Conservation (phyloP, 2,329 filamentous ascomycete genomes). For the Hirsutella thompsonii region DNA sequence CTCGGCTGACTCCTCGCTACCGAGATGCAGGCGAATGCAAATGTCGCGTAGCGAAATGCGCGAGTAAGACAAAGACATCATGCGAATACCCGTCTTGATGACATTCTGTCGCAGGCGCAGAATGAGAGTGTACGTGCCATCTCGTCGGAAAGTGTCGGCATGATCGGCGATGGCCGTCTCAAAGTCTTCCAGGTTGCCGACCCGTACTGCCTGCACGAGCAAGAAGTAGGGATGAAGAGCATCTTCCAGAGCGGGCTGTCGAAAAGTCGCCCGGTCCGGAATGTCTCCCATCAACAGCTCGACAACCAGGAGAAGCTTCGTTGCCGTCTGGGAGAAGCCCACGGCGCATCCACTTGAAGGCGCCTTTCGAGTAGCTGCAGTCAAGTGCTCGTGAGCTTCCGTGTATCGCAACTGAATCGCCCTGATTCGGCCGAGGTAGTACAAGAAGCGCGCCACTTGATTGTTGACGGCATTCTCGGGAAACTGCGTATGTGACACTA, state of each 20-base stretch:
- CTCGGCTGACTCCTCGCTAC: constrained; percentile 93
- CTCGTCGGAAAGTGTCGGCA: constrained; percentile 74
- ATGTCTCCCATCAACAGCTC: constrained; percentile 98
- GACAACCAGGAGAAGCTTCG: constrained; percentile 91
- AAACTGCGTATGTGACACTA: constrained; percentile 93
- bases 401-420: constrained; percentile 96
- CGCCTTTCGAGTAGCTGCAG: constrained; percentile 87
- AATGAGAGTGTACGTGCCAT: constrained; percentile 91
- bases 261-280: constrained; percentile 87
- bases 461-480: constrained; percentile 92
- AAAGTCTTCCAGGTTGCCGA: constrained; percentile 93
- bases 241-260: constrained; percentile 74
- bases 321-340: constrained; percentile 91
- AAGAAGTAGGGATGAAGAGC: constrained; percentile 87
- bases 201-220: constrained; percentile 86
- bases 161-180: constrained; percentile 74
- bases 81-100: constrained; percentile 97
- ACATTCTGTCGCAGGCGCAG: constrained; percentile 93
- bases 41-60: constrained; percentile 95
- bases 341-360: constrained; percentile 80
- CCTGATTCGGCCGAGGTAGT: constrained; percentile 92
- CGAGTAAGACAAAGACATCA: constrained; percentile 98
- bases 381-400: constrained; percentile 88
- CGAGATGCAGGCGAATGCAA: constrained; percentile 84
- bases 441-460: constrained; percentile 92